Evolutionary conservation across 495 filamentous ascomycete species (phyloP).

Genomic region (Entonaema liquescens): DNA sequence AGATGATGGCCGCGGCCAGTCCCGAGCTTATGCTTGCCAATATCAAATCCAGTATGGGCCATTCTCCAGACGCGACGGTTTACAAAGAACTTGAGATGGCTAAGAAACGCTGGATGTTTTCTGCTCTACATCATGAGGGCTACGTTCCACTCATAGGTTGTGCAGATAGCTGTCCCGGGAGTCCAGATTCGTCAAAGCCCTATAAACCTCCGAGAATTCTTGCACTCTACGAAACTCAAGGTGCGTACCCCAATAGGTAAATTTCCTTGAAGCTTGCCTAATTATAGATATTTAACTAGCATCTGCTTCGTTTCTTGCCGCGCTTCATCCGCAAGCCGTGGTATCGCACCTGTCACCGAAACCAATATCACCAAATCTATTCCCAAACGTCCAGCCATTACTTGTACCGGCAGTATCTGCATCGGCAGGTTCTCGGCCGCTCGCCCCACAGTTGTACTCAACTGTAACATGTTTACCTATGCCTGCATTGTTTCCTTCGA

Average conservation of each 20-base stretch:
- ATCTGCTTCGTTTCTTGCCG: constrained; percentile 54
- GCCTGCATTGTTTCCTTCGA: constrained; percentile 49
- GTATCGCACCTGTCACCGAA: constrained; percentile 50
- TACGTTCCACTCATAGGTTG: constrained; percentile 31
- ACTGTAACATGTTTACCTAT: constrained; percentile 49
- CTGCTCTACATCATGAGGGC: constrained; percentile 46
- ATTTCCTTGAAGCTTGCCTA: constrained; percentile 17
- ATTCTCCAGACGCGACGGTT: constrained; percentile 48
- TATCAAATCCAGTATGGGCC: constrained; percentile 55
- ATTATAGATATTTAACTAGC: constrained; percentile 37
- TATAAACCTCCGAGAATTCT: constrained; percentile 44
- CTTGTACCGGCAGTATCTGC: constrained; percentile 45
- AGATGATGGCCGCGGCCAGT: constrained; percentile 55
- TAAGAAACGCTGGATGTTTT: constrained; percentile 57
- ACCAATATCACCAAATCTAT: constrained; percentile 47
- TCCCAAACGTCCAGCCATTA: constrained; percentile 52
- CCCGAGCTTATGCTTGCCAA: constrained; percentile 53
- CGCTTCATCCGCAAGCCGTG: constrained; percentile 38
- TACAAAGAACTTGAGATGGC: constrained; percentile 53
- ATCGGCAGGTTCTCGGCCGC: constrained; percentile 41
- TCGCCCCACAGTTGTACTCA: constrained; percentile 48
- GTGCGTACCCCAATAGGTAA: constrained; percentile 33
- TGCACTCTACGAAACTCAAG: constrained; percentile 55
- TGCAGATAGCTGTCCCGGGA: constrained; percentile 13
- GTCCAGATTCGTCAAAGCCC: constrained; percentile 19